These are phyloP conservation scores for Tephrocybe sp. DNA, from an alignment of 768 basidiomycete genomes.

Conservation along the genomic window DNA sequence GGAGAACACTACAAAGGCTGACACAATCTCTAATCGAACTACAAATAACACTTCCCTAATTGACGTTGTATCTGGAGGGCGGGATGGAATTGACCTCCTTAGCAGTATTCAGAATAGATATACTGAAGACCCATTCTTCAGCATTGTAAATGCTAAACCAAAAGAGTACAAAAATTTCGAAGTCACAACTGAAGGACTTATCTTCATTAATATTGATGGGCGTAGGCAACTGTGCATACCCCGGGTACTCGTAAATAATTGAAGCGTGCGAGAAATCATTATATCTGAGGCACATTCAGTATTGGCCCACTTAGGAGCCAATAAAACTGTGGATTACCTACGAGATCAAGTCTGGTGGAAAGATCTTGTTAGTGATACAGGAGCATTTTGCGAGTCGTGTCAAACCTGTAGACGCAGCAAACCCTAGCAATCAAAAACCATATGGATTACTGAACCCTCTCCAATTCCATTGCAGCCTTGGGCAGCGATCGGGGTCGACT, in stretches of 20 bases:
- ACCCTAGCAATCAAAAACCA: slow-evolving; percentile 13
- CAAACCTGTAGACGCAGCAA: slow-evolving; percentile 16
- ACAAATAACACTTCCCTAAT: no score
- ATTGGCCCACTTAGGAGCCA: slow-evolving; percentile 35
- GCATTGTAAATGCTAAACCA: no score
- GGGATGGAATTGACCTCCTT: no score
- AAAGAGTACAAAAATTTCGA: slow-evolving; percentile 23
- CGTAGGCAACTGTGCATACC: slow-evolving; percentile 27
- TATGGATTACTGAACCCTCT: slow-evolving; percentile 21
- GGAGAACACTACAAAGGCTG: no score
- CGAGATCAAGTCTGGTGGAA: slow-evolving; percentile 27
- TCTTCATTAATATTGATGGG: slow-evolving; percentile 14
- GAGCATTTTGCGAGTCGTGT: slow-evolving; percentile 21
- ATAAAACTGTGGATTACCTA: slow-evolving; percentile 31
- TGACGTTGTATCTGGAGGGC: no score
- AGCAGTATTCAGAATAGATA: no score
- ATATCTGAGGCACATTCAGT: slow-evolving; percentile 41
- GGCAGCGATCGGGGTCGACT: slow-evolving; percentile 27
- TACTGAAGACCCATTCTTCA: no score
- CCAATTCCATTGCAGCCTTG: slow-evolving; percentile 19
- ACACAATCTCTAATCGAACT: no score
- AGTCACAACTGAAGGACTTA: slow-evolving; percentile 17
- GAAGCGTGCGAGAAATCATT: slow-evolving; percentile 26
- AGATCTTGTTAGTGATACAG: slow-evolving; percentile 14
- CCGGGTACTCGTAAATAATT: slow-evolving; percentile 12